Evolutionary conservation across 106 monocot species (phyloP).

Genomic region (Dendrobium catenatum): DNA sequence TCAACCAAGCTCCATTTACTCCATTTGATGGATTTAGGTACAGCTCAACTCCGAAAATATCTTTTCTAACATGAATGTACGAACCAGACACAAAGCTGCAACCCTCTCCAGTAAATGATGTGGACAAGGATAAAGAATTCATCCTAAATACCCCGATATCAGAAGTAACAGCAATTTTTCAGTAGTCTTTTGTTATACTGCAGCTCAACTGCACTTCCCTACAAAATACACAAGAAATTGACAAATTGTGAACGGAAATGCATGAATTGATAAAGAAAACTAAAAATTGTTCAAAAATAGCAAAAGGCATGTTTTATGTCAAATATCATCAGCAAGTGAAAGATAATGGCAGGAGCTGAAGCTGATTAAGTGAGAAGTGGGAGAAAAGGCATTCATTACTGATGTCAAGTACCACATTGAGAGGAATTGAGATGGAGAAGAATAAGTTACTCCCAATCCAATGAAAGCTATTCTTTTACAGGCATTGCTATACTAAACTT

Average conservation of each 20-base stretch:
- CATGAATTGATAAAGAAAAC: not conserved
- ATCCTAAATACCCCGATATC: slow-evolving; percentile 14
- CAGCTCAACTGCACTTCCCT: not conserved
- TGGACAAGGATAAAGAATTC: slow-evolving; percentile 40
- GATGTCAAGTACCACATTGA: not conserved
- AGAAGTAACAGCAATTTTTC: not conserved
- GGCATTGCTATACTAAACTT: not conserved
- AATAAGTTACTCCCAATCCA: not conserved
- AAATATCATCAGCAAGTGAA: not conserved
- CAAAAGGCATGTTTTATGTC: not conserved
- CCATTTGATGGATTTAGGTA: slow-evolving; percentile 8
- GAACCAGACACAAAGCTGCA: slow-evolving; percentile 56
- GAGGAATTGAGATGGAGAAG: not conserved
- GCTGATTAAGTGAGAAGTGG: not conserved
- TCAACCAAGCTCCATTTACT: slow-evolving; percentile 33
- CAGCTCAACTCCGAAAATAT: slow-evolving; percentile 8
- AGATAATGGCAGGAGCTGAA: not conserved
- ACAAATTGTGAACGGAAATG: not conserved
- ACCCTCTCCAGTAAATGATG: slow-evolving; percentile 29
- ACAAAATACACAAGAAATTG: slow-evolving; percentile 1
- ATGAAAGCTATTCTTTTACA: not conserved
- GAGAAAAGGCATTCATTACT: not conserved
- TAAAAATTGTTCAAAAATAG: not conserved
- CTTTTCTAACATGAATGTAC: slow-evolving; percentile 24
- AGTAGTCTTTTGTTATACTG: not conserved